These are phyloP conservation scores for Lyophyllum shimeji DNA, from an alignment of 768 basidiomycete genomes.

Conservation along the genomic window DNA sequence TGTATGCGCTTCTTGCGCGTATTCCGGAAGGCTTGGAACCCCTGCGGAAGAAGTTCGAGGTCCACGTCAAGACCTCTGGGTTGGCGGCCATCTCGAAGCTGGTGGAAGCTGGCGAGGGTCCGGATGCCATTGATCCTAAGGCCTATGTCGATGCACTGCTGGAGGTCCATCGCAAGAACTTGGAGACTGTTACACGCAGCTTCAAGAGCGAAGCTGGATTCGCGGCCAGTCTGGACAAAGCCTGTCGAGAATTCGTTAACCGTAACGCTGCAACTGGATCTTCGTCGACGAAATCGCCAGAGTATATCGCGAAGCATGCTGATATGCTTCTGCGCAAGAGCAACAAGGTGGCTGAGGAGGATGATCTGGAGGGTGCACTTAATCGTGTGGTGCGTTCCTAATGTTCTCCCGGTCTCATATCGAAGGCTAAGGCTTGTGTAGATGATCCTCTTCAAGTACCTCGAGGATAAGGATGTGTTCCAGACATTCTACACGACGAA, in stretches of 20 bases:
- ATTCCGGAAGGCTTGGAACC: constrained; percentile 94
- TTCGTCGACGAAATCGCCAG: constrained; percentile 89
- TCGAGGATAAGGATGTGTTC: constrained; percentile 99
- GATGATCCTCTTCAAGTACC: constrained; percentile 99
- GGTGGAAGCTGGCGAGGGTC: constrained; percentile 59
- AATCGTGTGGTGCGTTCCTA: constrained; percentile 77
- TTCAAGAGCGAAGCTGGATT: constrained; percentile 97
- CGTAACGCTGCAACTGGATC: constrained; percentile 88
- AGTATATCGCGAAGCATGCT: constrained; percentile 91
- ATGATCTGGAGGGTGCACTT: constrained; percentile 87
- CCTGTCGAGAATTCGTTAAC: constrained; percentile 96
- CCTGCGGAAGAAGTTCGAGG: constrained; percentile 90
- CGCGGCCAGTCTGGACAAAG: constrained; percentile 93
- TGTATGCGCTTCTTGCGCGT: constrained; percentile 94
- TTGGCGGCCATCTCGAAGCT: constrained; percentile 81
- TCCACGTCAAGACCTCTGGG: constrained; percentile 93
- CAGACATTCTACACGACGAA: constrained; percentile 98
- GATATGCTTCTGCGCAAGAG: constrained; percentile 91
- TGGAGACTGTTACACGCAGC: constrained; percentile 85
- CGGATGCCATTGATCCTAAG: constrained; percentile 87
- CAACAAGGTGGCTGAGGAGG: constrained; percentile 96
- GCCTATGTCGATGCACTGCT: constrained; percentile 93
- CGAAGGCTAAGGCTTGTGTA: constrained; percentile 35
- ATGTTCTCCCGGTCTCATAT: constrained; percentile 19
- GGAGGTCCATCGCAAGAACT: constrained; percentile 93